These are phyloP conservation scores for Penicillium longicatenatum DNA, from an alignment of 495 filamentous ascomycete species.

Conservation along the genomic window DNA sequence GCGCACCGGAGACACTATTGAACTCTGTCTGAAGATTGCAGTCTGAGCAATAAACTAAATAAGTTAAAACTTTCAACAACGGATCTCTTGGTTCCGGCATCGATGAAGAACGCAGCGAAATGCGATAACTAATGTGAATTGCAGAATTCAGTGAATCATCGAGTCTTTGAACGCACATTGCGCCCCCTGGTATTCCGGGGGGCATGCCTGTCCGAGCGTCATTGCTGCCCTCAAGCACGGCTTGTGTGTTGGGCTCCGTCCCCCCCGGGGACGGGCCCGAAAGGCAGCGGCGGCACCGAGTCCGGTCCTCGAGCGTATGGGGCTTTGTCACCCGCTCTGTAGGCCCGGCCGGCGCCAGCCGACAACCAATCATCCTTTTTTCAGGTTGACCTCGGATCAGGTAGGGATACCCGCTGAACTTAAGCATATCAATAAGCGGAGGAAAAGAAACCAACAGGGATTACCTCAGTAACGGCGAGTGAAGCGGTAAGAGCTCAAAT, in stretches of 20 bases:
- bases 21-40: constrained; percentile 29
- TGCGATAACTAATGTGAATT: constrained; percentile 76
- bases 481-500: constrained; percentile 73
- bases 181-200: constrained; percentile 62
- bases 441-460: constrained; percentile 72
- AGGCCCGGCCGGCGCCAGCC: constrained; percentile 18
- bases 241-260: constrained; percentile 50
- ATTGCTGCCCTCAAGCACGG: constrained; percentile 53
- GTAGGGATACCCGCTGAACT: constrained; percentile 65
- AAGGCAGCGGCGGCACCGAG: constrained; percentile 48
- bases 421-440: constrained; percentile 69
- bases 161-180: constrained; percentile 75
- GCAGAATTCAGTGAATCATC: constrained; percentile 73
- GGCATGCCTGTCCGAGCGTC: constrained; percentile 70
- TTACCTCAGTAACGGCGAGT: constrained; percentile 71
- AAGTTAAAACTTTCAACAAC: constrained; percentile 67
- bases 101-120: constrained; percentile 74
- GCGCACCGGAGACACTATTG: constrained; percentile 37
- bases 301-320: constrained; percentile 47
- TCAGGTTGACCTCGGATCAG: constrained; percentile 65
- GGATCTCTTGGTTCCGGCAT: constrained; percentile 73
- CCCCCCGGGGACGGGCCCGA: constrained; percentile 35
- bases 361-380: constrained; percentile 22
- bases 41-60: constrained; percentile 37
- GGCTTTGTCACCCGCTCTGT: constrained; percentile 32